Conservation (phyloP, 1,284 basidiomycete genomes). For the Moesziomyces globuligerus region DNA sequence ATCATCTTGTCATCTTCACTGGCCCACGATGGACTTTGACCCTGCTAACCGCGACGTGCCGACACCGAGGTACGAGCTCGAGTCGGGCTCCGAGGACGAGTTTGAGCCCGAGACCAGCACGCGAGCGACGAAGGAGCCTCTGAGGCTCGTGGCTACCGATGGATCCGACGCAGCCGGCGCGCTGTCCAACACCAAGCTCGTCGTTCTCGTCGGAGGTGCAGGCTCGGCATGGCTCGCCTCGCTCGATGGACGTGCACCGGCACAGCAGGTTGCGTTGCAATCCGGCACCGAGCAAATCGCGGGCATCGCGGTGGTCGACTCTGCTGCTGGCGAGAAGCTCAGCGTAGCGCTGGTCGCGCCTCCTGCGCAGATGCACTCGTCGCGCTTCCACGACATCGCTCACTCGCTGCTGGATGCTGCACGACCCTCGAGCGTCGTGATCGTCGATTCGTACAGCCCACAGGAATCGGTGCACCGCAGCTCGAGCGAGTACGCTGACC, state of each 20-base stretch:
- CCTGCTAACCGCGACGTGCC: conserved; percentile 31
- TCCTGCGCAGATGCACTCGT: conserved; percentile 11
- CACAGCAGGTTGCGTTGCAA: conserved; percentile 12
- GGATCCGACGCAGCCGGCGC: background rate
- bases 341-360: conserved; percentile 19
- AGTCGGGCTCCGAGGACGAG: conserved; percentile 44
- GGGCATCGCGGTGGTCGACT: conserved; percentile 8
- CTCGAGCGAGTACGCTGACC: conserved; percentile 5
- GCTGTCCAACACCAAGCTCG: conserved; percentile 8
- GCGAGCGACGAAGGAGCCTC: conserved; percentile 2
- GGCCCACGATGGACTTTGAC: conserved; percentile 33
- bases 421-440: conserved; percentile 26
- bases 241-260: conserved; percentile 3
- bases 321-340: conserved; percentile 1
- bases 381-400: conserved; percentile 22
- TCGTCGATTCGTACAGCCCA: conserved; percentile 36
- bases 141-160: conserved; percentile 1
- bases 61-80: conserved; percentile 39
- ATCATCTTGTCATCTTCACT: background rate
- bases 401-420: conserved; percentile 13
- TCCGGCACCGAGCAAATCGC: conserved; percentile 22
- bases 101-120: conserved; percentile 4
- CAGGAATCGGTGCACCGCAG: conserved; percentile 26
- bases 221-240: conserved; percentile 16
- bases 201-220: conserved; percentile 22